Evolutionary conservation across 345 rosid genomes (phyloP).

Genomic region (Eucalyptus urophylla): DNA sequence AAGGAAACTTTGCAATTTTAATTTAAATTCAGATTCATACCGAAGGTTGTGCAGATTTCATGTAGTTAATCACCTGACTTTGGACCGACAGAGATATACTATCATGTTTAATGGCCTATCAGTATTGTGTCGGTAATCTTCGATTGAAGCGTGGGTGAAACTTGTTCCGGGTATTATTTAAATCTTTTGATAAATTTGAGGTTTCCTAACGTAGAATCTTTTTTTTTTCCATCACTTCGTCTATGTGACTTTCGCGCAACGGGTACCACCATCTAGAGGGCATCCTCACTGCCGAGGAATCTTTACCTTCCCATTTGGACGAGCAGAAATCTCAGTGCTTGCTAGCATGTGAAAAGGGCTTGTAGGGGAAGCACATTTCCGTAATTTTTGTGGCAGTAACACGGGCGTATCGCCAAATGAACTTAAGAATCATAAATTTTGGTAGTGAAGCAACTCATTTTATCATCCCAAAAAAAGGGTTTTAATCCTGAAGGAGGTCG

Average conservation of each 20-base stretch:
- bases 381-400: background rate
- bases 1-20: conserved; percentile 22
- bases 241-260: background rate
- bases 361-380: background rate
- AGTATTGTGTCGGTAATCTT: background rate
- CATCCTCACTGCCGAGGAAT: background rate
- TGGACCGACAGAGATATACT: background rate
- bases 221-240: background rate
- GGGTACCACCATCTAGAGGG: background rate
- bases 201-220: background rate
- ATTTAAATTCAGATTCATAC: background rate
- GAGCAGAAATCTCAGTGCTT: background rate
- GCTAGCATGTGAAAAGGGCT: background rate
- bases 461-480: background rate
- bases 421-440: background rate
- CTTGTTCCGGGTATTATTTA: background rate
- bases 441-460: background rate
- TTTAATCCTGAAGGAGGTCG: background rate
- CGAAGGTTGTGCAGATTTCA: background rate
- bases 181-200: background rate
- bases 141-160: background rate
- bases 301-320: background rate
- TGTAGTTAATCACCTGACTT: background rate
- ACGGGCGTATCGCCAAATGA: background rate
- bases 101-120: background rate